phyloP scores from a whole-genome alignment of 2,329 filamentous ascomycete species.

The Furcasterigmium furcatum region DNA sequence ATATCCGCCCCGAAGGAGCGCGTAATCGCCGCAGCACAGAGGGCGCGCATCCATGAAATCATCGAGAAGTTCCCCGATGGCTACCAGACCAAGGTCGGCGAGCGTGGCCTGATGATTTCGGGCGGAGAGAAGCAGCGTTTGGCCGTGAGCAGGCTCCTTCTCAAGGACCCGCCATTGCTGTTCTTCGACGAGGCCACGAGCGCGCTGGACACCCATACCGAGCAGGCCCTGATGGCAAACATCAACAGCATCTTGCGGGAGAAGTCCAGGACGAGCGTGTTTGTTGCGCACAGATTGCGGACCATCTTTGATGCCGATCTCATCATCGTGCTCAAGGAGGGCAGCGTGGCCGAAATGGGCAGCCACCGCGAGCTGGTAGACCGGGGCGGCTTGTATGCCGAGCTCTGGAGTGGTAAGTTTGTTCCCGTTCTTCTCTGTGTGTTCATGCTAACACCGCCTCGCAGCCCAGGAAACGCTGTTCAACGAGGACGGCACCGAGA shows the following conservation, averaged over 20 bases:
- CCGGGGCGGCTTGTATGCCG: constrained; percentile 74
- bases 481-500: constrained; percentile 39
- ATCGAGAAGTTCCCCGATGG: constrained; percentile 80
- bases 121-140: constrained; percentile 92
- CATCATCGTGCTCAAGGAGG: constrained; percentile 86
- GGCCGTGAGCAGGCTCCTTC: constrained; percentile 75
- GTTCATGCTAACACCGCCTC: constrained; percentile 12
- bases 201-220: constrained; percentile 88
- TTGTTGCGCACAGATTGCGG: constrained; percentile 86
- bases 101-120: constrained; percentile 94
- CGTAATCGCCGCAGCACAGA: constrained; percentile 73
- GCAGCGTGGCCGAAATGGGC: constrained; percentile 82
- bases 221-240: constrained; percentile 84
- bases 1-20: constrained; percentile 71
- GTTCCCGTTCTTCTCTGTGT: not conserved
- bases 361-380: constrained; percentile 85
- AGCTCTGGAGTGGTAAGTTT: constrained; percentile 84
- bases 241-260: constrained; percentile 91
- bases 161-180: constrained; percentile 85
- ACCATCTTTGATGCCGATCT: constrained; percentile 93
- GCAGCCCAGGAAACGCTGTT: constrained; percentile 62
- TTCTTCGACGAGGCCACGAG: constrained; percentile 97
- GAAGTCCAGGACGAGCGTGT: constrained; percentile 86
- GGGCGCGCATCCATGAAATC: constrained; percentile 82
- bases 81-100: constrained; percentile 87